A percentile compares a stretch with the other conserved stretches of the same genome.
These are phyloP conservation scores for Lantana camara DNA, from an alignment of 257 asterid species.

Conservation along the genomic window DNA sequence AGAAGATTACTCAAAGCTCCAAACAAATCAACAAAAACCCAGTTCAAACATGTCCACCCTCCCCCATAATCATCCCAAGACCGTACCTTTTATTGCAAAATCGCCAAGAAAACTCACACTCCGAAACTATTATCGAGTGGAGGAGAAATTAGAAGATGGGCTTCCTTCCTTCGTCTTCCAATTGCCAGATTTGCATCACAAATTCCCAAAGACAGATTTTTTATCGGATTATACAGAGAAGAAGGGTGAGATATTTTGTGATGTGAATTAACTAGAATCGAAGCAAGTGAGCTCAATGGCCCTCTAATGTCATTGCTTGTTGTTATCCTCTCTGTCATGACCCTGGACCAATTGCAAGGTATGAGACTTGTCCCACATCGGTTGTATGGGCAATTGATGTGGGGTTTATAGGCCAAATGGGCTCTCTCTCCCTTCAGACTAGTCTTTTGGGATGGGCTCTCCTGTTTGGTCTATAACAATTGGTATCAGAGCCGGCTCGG, in stretches of 20 bases:
- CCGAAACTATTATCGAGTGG: slow-evolving; percentile 3
- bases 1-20: not conserved
- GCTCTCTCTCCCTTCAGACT: no score
- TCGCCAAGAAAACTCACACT: not conserved
- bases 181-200: not conserved
- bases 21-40: slow-evolving; percentile 2
- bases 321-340: not conserved
- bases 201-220: slow-evolving; percentile 5
- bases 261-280: slow-evolving; percentile 21
- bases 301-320: slow-evolving; percentile 15
- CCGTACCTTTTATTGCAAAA: slow-evolving; percentile 31
- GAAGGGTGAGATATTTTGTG: slow-evolving; percentile 35
- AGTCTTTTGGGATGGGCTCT: no score
- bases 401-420: no score
- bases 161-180: slow-evolving; percentile 1
- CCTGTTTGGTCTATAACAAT: no score
- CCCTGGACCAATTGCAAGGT: no score
- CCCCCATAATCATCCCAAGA: slow-evolving; percentile 1
- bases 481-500: no score
- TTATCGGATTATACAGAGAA: not conserved
- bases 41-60: not conserved
- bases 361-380: no score
- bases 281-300: slow-evolving; percentile 1
- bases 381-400: no score
- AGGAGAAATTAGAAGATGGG: slow-evolving; percentile 20